A percentile compares a stretch with the other conserved stretches of the same genome.
Conservation (phyloP, 768 basidiomycete species). For the Rhizopogon rudus region DNA sequence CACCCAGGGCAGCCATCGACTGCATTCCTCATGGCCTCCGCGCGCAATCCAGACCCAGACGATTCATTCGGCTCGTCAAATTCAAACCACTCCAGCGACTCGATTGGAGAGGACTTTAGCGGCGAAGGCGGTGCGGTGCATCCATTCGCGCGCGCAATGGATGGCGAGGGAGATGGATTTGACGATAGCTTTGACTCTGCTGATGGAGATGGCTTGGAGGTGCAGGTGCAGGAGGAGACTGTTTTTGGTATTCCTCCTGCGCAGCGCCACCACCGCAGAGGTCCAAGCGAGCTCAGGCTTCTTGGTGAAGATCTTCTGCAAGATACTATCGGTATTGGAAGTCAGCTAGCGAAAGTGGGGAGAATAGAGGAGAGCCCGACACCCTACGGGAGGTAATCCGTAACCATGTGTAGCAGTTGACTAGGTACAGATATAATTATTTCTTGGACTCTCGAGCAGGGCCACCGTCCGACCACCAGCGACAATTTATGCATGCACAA, state of each 20-base stretch:
- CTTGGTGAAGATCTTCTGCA: conserved; percentile 59
- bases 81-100: conserved; percentile 57
- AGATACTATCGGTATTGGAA: conserved; percentile 58
- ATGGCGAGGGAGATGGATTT: conserved; percentile 33
- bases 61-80: conserved; percentile 42
- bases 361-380: conserved; percentile 64
- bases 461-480: too few species aligned
- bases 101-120: conserved; percentile 34
- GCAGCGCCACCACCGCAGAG: conserved; percentile 31
- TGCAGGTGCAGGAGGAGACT: conserved; percentile 53
- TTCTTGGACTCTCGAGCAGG: too few species aligned
- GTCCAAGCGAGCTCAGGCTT: conserved; percentile 40
- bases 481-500: too few species aligned
- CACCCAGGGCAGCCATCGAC: conserved; percentile 62
- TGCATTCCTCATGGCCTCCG: conserved; percentile 62
- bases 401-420: too few species aligned
- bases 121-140: conserved; percentile 44
- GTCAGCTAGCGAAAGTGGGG: conserved; percentile 43
- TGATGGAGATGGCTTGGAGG: conserved; percentile 28
- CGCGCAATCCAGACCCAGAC: conserved; percentile 24
- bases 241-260: conserved; percentile 65
- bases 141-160: conserved; percentile 48
- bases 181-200: conserved; percentile 53
- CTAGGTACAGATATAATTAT: too few species aligned
- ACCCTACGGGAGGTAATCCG: conserved; percentile 29